Evolutionary conservation across 164 flowering plant genomes (phyloP).

Genomic region (Stephania japonica): DNA sequence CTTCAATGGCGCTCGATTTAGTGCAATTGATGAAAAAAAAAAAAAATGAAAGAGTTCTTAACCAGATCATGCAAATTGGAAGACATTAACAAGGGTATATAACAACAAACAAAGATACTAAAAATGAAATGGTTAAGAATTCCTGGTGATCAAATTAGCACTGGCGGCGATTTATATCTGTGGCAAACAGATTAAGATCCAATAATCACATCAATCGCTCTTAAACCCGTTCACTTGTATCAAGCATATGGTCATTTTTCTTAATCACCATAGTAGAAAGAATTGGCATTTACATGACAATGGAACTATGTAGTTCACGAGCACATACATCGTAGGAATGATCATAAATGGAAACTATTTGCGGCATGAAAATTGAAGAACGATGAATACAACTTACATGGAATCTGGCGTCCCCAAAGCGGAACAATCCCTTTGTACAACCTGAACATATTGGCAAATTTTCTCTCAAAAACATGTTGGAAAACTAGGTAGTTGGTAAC

Average conservation of each 20-base stretch:
- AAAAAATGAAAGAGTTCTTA: no score
- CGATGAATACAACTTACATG: slow-evolving; percentile 45
- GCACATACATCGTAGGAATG: background rate
- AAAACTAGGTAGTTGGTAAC: background rate
- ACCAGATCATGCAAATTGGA: background rate
- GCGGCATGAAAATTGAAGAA: background rate
- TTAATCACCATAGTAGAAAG: no score
- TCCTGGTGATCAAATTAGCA: no score
- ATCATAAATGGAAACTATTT: background rate
- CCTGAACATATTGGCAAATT: slow-evolving; percentile 31
- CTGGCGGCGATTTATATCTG: no score
- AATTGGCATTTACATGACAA: no score
- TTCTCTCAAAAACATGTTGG: slow-evolving; percentile 10
- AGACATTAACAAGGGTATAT: background rate
- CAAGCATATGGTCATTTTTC: no score
- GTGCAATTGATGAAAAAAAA: no score
- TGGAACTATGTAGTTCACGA: background rate
- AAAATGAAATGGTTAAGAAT: background rate
- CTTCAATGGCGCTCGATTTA: no score
- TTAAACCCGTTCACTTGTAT: no score
- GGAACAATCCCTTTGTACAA: slow-evolving; percentile 78
- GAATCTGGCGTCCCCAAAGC: slow-evolving; percentile 85
- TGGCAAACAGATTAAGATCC: no score
- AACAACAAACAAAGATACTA: background rate
- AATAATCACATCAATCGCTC: no score